phyloP scores from a whole-genome alignment of 1,284 basidiomycete species.

The Serendipita sp. region DNA sequence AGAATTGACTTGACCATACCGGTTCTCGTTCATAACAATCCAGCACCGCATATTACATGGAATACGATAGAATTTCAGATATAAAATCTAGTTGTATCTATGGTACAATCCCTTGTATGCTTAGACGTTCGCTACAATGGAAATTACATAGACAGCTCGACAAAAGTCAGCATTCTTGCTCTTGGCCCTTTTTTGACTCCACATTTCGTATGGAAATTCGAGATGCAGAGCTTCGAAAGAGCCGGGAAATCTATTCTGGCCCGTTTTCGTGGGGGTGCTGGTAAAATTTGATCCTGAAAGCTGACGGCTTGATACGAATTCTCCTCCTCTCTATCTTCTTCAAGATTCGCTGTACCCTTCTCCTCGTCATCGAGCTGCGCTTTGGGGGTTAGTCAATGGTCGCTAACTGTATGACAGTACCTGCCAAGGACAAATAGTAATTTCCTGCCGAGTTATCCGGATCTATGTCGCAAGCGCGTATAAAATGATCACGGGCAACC shows the following conservation, averaged over 20 bases:
- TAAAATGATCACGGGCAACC: constrained; percentile 48
- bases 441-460: constrained; percentile 39
- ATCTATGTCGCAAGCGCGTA: constrained; percentile 45
- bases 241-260: not conserved
- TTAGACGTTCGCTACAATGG: not conserved
- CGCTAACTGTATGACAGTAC: constrained; percentile 1
- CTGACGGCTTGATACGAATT: not conserved
- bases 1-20: too few species aligned
- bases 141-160: not conserved
- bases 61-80: too few species aligned
- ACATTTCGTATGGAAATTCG: not conserved
- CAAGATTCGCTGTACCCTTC: not conserved
- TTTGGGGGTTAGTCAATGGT: not conserved
- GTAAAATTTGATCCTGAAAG: not conserved
- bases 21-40: too few species aligned
- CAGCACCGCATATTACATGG: too few species aligned
- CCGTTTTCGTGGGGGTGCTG: not conserved
- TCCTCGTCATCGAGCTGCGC: constrained; percentile 3
- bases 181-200: constrained; percentile 7
- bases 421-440: constrained; percentile 40
- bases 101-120: not conserved
- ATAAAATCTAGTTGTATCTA: not conserved
- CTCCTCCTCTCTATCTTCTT: not conserved
- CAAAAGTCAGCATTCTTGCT: not conserved
- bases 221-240: not conserved